Conservation (phyloP, 2,329 filamentous ascomycete genomes). For the Monascus ruber region DNA sequence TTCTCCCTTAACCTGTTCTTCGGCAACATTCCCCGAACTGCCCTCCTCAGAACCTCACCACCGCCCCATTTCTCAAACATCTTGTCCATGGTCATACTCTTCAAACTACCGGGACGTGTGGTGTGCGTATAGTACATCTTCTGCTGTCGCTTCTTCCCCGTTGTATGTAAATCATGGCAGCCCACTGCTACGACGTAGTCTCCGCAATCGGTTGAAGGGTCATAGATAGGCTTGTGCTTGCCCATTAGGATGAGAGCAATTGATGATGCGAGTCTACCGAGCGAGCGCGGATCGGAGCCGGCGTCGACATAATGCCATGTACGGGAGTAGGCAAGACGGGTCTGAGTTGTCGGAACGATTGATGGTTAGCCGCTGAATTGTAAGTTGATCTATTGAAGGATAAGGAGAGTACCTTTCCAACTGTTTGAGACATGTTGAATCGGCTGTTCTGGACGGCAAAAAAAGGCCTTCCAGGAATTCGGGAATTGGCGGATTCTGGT, state of each 20-base stretch:
- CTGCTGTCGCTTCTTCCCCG: conserved; percentile 83
- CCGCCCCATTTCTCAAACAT: conserved; percentile 93
- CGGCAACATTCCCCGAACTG: conserved; percentile 92
- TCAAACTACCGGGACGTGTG: conserved; percentile 76
- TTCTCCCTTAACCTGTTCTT: conserved; percentile 90
- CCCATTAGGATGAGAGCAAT: conserved; percentile 89
- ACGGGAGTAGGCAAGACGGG: conserved; percentile 88
- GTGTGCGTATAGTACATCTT: conserved; percentile 95
- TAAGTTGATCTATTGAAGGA: neutral
- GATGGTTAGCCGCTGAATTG: neutral
- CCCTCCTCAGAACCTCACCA: conserved; percentile 77
- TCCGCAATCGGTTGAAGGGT: conserved; percentile 95
- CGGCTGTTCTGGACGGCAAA: too few relatives aligned
- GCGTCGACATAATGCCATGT: conserved; percentile 88
- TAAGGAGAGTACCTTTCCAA: conserved; percentile 29
- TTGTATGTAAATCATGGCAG: conserved; percentile 75
- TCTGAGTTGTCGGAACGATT: conserved; percentile 42
- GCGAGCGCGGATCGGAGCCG: conserved; percentile 58
- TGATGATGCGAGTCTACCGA: conserved; percentile 76
- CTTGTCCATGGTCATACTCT: conserved; percentile 84
- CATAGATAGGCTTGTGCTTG: conserved; percentile 97
- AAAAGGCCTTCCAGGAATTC: too few relatives aligned
- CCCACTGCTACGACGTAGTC: conserved; percentile 95
- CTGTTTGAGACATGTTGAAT: conserved; percentile 32
- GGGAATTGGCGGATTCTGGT: too few relatives aligned